A percentile compares a stretch with the other conserved stretches of the same genome.
phyloP scores from a whole-genome alignment of 176 grass and related monocot species.

The Oryza punctata region DNA sequence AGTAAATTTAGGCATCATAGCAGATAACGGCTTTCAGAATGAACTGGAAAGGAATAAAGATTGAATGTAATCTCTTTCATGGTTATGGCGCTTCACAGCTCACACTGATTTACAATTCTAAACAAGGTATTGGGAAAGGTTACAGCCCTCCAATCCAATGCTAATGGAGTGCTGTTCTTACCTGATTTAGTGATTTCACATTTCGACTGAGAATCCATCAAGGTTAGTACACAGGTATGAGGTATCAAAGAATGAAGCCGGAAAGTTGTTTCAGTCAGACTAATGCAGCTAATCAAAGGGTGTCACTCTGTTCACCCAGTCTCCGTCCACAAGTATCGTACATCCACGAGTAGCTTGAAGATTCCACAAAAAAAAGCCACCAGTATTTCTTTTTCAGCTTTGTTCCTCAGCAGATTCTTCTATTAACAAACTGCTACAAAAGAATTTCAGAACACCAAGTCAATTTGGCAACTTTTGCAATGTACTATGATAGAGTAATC shows the following conservation, averaged over 20 bases:
- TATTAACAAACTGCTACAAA: constrained; percentile 42
- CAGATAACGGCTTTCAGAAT: neutral
- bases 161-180: constrained; percentile 19
- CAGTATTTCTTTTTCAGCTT: constrained; percentile 27
- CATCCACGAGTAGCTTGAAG: constrained; percentile 9
- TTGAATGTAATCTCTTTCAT: constrained; percentile 25
- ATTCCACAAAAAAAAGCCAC: constrained; percentile 20
- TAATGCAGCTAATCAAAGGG: constrained; percentile 10
- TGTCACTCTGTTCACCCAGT: neutral
- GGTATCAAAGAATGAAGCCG: constrained; percentile 20
- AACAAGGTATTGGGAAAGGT: constrained; percentile 17
- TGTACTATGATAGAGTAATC: neutral
- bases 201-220: constrained; percentile 24
- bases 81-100: neutral
- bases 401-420: constrained; percentile 35
- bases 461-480: constrained; percentile 22
- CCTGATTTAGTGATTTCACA: constrained; percentile 28
- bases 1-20: neutral
- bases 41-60: constrained; percentile 28
- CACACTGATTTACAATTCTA: constrained; percentile 2
- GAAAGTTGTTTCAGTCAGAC: constrained; percentile 22
- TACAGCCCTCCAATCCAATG: constrained; percentile 20
- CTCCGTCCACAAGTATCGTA: constrained; percentile 11
- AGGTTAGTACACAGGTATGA: constrained; percentile 16
- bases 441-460: constrained; percentile 24